A percentile compares a stretch with the other conserved stretches of the same genome.
These are phyloP conservation scores for Kurtzmaniella quercitrusa DNA, from an alignment of 1,139 yeast genomes.

Conservation along the genomic window DNA sequence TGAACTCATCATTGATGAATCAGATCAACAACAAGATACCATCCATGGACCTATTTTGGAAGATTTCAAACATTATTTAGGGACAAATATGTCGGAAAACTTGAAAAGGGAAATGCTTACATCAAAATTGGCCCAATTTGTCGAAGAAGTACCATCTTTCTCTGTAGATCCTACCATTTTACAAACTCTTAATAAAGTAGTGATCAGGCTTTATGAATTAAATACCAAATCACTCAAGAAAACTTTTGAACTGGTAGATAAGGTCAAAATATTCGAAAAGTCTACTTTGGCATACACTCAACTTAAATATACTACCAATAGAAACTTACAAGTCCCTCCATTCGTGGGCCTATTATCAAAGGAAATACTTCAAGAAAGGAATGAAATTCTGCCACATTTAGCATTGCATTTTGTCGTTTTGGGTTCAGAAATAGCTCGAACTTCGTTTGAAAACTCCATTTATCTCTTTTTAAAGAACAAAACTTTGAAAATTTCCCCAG, in stretches of 20 bases:
- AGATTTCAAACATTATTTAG: slow-evolving; percentile 23
- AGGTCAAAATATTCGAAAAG: slow-evolving; percentile 17
- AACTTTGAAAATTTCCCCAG: slow-evolving; percentile 8
- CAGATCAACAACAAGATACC: slow-evolving; percentile 1
- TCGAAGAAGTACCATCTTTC: slow-evolving; percentile 9
- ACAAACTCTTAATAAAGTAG: slow-evolving; percentile 17
- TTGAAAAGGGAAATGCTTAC: slow-evolving; percentile 18
- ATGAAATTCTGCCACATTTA: slow-evolving; percentile 15
- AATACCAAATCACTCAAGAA: slow-evolving; percentile 9
- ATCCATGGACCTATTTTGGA: slow-evolving; percentile 6
- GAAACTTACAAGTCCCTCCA: slow-evolving; percentile 18
- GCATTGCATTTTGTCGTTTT: slow-evolving; percentile 23
- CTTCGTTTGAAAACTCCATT: slow-evolving; percentile 1
- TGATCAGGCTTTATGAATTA: slow-evolving; percentile 16
- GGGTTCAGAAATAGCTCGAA: slow-evolving; percentile 12
- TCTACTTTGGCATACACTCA: slow-evolving; percentile 11
- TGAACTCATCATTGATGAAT: slow-evolving; percentile 11
- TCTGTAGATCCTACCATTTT: slow-evolving; percentile 10
- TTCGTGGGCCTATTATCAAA: slow-evolving; percentile 24
- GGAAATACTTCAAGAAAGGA: slow-evolving; percentile 12
- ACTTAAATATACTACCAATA: slow-evolving; percentile 5
- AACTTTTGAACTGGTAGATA: slow-evolving; percentile 9
- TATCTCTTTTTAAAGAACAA: slow-evolving; percentile 5
- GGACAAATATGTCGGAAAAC: slow-evolving; percentile 22
- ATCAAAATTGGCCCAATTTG: slow-evolving; percentile 17